phyloP scores from a whole-genome alignment of 257 asterid genomes.

The Buddleja alternifolia region DNA sequence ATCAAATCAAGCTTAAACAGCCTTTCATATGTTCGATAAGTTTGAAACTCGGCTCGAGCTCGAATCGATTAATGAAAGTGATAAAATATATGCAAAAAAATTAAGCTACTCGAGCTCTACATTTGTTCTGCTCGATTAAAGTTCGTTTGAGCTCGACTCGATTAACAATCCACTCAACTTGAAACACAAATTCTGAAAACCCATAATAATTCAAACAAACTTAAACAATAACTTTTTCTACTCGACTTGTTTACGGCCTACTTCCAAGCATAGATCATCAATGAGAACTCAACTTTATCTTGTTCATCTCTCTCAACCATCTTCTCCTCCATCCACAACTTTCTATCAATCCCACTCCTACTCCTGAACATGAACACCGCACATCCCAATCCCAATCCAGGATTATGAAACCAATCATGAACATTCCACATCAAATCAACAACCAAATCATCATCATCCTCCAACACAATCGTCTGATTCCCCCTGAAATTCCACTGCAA shows the following conservation, averaged over 20 bases:
- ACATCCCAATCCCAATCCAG: constrained; percentile 25
- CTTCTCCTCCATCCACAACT: constrained; percentile 64
- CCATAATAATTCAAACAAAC: constrained; percentile 12
- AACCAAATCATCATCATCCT: constrained; percentile 62
- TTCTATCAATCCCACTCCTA: constrained; percentile 61
- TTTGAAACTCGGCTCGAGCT: no score
- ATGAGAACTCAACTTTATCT: constrained; percentile 55
- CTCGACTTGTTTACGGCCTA: no score
- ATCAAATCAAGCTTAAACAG: no score
- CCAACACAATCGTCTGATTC: constrained; percentile 64
- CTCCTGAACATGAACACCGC: constrained; percentile 73
- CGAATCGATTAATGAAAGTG: no score
- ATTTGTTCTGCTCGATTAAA: no score
- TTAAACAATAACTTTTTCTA: no score
- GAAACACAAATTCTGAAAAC: no score
- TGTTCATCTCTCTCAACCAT: constrained; percentile 38
- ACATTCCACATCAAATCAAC: constrained; percentile 82
- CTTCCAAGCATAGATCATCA: constrained; percentile 58
- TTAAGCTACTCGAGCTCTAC: no score
- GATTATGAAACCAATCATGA: constrained; percentile 68
- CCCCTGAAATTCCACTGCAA: constrained; percentile 81
- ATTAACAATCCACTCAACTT: no score
- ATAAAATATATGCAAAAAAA: no score
- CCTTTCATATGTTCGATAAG: no score
- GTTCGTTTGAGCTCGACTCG: no score